Percentiles rank a stretch among this genome's conserved stretches.
These are phyloP conservation scores for Kurtzmaniella cleridarum DNA, from an alignment of 805 yeast species.

Conservation along the genomic window DNA sequence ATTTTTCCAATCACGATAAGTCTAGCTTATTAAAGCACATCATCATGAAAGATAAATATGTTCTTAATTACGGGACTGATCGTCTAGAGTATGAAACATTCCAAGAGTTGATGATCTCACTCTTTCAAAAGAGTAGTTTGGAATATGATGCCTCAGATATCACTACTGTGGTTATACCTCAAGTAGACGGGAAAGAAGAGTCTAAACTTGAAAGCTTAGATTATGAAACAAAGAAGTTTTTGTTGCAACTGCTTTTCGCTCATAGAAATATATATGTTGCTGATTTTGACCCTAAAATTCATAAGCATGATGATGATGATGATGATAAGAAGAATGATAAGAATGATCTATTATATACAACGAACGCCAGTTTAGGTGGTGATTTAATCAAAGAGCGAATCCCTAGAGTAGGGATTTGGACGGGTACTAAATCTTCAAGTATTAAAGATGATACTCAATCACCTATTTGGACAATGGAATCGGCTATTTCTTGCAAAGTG, in stretches of 20 bases:
- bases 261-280: conserved; percentile 30
- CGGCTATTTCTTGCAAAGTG: conserved; percentile 18
- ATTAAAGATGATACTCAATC: conserved; percentile 2
- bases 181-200: conserved; percentile 2
- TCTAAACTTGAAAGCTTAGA: conserved; percentile 19
- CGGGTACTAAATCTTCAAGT: conserved; percentile 27
- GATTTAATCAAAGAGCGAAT: conserved; percentile 25
- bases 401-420: conserved; percentile 39
- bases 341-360: conserved; percentile 7
- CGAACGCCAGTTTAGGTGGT: conserved; percentile 17
- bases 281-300: too few relatives aligned
- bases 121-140: conserved; percentile 26
- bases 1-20: too few relatives aligned
- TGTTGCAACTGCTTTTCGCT: conserved; percentile 31
- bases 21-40: neutral
- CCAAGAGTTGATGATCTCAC: conserved; percentile 14
- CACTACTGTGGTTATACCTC: conserved; percentile 21
- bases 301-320: too few relatives aligned
- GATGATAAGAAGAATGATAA: conserved; percentile 1
- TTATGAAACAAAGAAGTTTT: conserved; percentile 22
- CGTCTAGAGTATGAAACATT: conserved; percentile 4
- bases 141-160: conserved; percentile 31
- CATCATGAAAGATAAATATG: neutral
- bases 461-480: conserved; percentile 33
- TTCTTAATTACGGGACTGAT: neutral